Conservation (phyloP, 257 asterid species). For the Eustoma russellianum region DNA sequence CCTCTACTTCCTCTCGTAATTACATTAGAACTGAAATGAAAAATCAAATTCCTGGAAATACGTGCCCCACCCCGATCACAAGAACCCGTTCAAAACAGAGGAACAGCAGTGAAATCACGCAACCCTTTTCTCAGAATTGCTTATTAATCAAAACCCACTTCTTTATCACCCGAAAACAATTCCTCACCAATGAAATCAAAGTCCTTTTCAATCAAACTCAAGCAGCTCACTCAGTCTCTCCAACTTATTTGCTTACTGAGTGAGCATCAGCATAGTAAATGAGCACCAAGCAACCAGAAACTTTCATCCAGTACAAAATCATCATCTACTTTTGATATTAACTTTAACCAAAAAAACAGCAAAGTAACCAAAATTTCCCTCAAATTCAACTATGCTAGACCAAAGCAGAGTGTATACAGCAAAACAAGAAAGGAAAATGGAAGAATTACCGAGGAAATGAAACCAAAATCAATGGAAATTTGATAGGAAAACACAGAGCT, state of each 20-base stretch:
- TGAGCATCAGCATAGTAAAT: neutral
- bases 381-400: no score
- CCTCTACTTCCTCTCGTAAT: neutral
- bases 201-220: neutral
- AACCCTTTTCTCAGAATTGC: neutral
- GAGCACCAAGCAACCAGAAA: neutral
- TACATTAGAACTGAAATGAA: neutral
- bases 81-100: slow-evolving; percentile 5
- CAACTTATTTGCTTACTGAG: neutral
- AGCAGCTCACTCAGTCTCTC: neutral
- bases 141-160: neutral
- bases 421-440: no score
- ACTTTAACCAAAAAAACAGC: neutral
- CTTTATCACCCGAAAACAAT: neutral
- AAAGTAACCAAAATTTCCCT: no score
- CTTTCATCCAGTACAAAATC: neutral
- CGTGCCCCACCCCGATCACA: neutral
- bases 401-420: no score
- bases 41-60: neutral
- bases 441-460: neutral
- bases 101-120: neutral
- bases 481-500: neutral
- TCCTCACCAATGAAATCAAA: neutral
- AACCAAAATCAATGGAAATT: neutral
- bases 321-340: neutral